Evolutionary conservation across 2,329 filamentous ascomycete genomes (phyloP).

Genomic region (Claviceps sp.): DNA sequence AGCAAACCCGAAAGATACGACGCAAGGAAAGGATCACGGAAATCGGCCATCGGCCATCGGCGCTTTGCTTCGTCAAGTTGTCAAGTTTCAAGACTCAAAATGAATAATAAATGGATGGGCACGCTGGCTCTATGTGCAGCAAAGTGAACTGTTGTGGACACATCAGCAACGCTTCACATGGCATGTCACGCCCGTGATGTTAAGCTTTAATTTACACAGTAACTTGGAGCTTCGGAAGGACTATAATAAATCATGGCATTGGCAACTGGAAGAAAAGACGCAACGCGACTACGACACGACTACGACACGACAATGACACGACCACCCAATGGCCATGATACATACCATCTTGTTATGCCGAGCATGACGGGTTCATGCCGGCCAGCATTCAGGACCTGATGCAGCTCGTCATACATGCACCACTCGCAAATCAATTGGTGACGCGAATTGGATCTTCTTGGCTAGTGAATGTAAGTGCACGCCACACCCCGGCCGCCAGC

Average conservation of each 20-base stretch:
- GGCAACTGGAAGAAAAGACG: neutral
- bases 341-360: neutral
- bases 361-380: neutral
- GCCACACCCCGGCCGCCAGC: neutral
- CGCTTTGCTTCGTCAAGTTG: too few species aligned
- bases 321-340: neutral
- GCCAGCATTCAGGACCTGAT: neutral
- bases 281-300: neutral
- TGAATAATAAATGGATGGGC: too few species aligned
- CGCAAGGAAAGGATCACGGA: neutral
- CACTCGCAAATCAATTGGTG: neutral
- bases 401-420: neutral
- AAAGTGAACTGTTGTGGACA: neutral
- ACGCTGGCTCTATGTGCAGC: neutral
- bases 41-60: too few species aligned
- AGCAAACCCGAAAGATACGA: neutral
- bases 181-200: neutral
- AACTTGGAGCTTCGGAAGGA: too few species aligned
- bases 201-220: neutral
- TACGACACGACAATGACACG: neutral
- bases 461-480: neutral
- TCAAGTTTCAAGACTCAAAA: too few species aligned
- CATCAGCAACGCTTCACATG: neutral
- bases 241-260: too few species aligned
- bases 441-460: slow-evolving; percentile 1